Base-by-base conservation (phyloP, 179 eudicot species). In the Sideroxylon spinosum region DNA sequence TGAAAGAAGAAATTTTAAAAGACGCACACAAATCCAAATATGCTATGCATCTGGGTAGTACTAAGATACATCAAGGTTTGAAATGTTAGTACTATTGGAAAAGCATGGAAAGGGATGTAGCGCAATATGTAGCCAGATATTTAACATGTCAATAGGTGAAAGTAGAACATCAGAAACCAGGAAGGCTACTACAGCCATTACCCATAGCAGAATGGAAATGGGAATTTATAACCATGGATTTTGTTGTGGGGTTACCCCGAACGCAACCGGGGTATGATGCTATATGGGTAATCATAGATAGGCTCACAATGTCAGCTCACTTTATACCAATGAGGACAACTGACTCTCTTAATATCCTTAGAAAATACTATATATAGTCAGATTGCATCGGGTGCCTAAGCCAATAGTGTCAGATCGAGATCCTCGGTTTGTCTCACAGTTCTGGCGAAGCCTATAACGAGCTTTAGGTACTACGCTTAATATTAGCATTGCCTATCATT, bases 81-180 rank as follows among this genome's bases (percentile, higher is more conserved):
- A 25, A 9, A 12, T 2, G 14, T 3, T 3, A 7, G 14, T 79
- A 23, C n/a, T 79, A 67, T 78, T 79, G 46, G 82, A 5, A 22
- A 0, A 8, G 9, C 0, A 79, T 79, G 74, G 55, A 65, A 25
- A 3, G 6, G n/a, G 44, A 67, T 3, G 23, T 67, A 14, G 74
- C 55, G 0, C 59, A 74, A 2, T 74, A 32, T 23, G 75, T 80
- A 0, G 6, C 49, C 0, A 6, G 11, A 3, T 80, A 75, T 16
- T 46, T 74, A 5, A 19, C 20, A 0, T 80, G 82, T 26, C 70
- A 80, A 10, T 62, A 68, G 12, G 78, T 80, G 0, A 74, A 32
- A 5, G 5, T 17, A 0, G 67, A 74, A 13, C 78, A 74, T 17
- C 25, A 57, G 19, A 55, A 22, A 28, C 73, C 77, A 17, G 65